Conservation (phyloP, 805 yeast species). For the Cyberlindnera misumaiensis region DNA sequence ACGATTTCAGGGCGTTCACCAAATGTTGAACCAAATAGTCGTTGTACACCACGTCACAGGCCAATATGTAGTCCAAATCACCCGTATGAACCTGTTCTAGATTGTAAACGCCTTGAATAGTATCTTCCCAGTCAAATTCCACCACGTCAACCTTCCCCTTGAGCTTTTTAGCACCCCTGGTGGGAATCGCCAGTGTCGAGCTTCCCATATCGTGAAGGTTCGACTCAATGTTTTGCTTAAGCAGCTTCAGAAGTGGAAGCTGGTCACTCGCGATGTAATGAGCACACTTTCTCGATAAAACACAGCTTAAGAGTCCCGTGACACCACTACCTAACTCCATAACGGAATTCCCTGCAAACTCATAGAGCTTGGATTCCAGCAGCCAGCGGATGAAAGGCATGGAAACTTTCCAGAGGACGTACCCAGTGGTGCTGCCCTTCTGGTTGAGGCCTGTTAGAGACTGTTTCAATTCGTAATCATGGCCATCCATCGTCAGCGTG, state of each 20-base stretch:
- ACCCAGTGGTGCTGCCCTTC: conserved; percentile 49
- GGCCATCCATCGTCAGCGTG: conserved; percentile 13
- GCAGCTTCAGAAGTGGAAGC: conserved; percentile 40
- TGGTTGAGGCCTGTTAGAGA: conserved; percentile 26
- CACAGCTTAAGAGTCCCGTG: conserved; percentile 42
- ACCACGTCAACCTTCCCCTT: conserved; percentile 33
- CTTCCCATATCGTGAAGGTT: conserved; percentile 28
- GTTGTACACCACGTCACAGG: conserved; percentile 63
- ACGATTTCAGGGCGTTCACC: conserved; percentile 32
- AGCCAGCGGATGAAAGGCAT: conserved; percentile 49
- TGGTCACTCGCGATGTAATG: conserved; percentile 49
- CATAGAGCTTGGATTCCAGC: conserved; percentile 11
- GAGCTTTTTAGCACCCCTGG: conserved; percentile 1
- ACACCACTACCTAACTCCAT: conserved; percentile 62
- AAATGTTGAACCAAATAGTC: conserved; percentile 48
- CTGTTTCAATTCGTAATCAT: conserved; percentile 25
- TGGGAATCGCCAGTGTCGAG: conserved; percentile 14
- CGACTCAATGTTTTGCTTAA: conserved; percentile 37
- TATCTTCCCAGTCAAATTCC: conserved; percentile 58
- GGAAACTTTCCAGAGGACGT: conserved; percentile 52
- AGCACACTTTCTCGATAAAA: conserved; percentile 28
- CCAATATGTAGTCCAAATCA: conserved; percentile 42
- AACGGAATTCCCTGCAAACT: conserved; percentile 21
- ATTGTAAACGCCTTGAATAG: conserved; percentile 28
- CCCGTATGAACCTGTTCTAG: conserved; percentile 11